Conservation (phyloP, 257 asterid genomes). For the Plantago major region DNA sequence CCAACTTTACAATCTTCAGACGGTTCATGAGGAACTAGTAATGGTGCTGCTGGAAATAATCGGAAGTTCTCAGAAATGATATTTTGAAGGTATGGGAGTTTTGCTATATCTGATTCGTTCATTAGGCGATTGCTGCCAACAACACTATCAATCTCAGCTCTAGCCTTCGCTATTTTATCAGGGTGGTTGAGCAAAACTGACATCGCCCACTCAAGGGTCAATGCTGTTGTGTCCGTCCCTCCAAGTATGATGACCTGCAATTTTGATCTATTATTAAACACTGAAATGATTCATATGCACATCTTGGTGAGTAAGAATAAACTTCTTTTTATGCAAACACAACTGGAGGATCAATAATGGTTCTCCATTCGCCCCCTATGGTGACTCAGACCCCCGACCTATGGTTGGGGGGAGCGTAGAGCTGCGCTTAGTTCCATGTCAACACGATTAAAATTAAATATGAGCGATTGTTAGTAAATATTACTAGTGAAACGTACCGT, state of each 20-base stretch:
- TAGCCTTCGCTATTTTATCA: constrained; percentile 2
- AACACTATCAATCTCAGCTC: not conserved
- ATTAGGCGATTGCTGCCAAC: constrained; percentile 1
- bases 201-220: constrained; percentile 22
- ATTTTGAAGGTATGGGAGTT: constrained; percentile 13
- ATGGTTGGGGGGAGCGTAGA: too few relatives aligned
- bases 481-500: not conserved
- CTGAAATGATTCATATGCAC: too few relatives aligned
- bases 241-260: constrained; percentile 12
- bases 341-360: too few relatives aligned
- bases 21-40: constrained; percentile 21
- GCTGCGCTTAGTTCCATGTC: too few relatives aligned
- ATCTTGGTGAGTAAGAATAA: too few relatives aligned
- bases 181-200: constrained; percentile 20
- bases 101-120: constrained; percentile 9
- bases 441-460: too few relatives aligned
- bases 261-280: too few relatives aligned
- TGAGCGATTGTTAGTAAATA: too few relatives aligned
- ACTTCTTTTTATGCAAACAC: too few relatives aligned
- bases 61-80: constrained; percentile 20
- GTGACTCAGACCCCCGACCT: too few relatives aligned
- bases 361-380: too few relatives aligned
- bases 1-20: constrained; percentile 6
- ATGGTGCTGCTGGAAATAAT: constrained; percentile 20
- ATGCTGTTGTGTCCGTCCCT: constrained; percentile 9